A percentile compares a stretch with the other conserved stretches of the same genome.
Conservation (phyloP, 108 stramenopile species). For the Nannochloropsis granulata region DNA sequence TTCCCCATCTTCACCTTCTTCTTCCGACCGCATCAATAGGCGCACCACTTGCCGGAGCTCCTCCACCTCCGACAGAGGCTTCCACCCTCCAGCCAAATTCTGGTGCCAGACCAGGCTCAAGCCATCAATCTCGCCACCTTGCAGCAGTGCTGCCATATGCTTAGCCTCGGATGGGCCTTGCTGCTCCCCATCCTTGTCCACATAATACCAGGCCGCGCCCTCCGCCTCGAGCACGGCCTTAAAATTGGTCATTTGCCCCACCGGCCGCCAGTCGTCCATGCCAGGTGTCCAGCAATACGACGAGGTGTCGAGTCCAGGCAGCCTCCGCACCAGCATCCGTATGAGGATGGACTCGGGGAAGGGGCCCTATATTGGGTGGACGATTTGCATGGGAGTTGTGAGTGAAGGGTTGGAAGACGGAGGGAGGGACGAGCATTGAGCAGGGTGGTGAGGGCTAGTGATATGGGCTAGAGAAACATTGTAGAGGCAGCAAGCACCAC, state of each 20-base stretch:
- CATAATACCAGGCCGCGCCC: constrained; percentile 7
- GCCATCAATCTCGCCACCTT: neutral
- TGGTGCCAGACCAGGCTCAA: neutral
- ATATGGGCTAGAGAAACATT: no score
- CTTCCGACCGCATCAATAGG: neutral
- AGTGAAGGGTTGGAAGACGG: no score
- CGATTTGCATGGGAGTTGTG: no score
- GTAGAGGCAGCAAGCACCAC: no score
- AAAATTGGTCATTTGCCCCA: constrained; percentile 8
- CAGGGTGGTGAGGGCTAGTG: no score
- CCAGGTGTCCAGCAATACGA: constrained; percentile 12
- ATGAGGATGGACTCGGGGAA: constrained; percentile 5
- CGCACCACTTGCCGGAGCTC: neutral
- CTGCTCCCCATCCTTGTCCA: neutral
- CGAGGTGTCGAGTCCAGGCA: neutral
- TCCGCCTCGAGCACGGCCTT: neutral
- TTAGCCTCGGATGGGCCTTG: neutral
- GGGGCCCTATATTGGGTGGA: neutral
- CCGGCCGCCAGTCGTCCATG: constrained; percentile 19
- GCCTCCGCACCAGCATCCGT: constrained; percentile 10
- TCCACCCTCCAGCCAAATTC: neutral
- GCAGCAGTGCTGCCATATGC: neutral
- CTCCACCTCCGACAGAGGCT: neutral
- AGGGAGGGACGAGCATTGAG: no score
- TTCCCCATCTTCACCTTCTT: no score